Evolutionary conservation across 139 green algal genomes (phyloP), one percentile per base, ranked within the genome.

Genomic region (Mesotaenium endlicherianum): DNA sequence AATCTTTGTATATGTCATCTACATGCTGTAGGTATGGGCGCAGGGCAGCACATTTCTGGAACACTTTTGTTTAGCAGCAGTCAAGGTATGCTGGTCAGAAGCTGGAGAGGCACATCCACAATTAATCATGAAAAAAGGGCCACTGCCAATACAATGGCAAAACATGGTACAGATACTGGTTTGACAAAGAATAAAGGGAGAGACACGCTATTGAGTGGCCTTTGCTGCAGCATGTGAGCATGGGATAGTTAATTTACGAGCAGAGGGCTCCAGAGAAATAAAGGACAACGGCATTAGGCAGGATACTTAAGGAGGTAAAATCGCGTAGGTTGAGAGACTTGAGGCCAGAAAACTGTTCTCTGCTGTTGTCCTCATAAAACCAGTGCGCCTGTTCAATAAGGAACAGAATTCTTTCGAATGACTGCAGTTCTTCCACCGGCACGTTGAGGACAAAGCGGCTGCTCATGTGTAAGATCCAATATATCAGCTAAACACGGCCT

Each of bases 361-460:
- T 42, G 3, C 67, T 39, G 55, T 84, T 81, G 55, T 88, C 95
- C 90, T 98, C 95, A 84, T 98, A 98, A 68, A 95, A 97, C 95
- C 95, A 98, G 90, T 96, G 95, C 2, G 95, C 95, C 81, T 98
- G 92, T 80, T 98, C 95, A 0, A 98, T 91, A 0, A 94, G 74
- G 67, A 98, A 98, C 53, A 98, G 89, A 0, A 98, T 90, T 53
- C 93, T 90, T 80, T 98, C 94, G 30, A 94, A 94, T 31, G 91
- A 94, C 89, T 91, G 86, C 5, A 97, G 89, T 38, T 98, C 94
- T 47, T 93, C 92, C 0, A 86, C 74, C 1, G 94, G 93, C 1
- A 88, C 88, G 59, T 95, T 97, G 8, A 98, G 85, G 34, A 98
- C 94, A 82, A 98, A 98, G 1, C 94, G 87, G 36, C 91, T 91